Percentiles rank a stretch among this genome's conserved stretches.
These are phyloP conservation scores for Talaromyces rugulosus DNA, from an alignment of 2,329 filamentous ascomycete species.

Conservation along the genomic window DNA sequence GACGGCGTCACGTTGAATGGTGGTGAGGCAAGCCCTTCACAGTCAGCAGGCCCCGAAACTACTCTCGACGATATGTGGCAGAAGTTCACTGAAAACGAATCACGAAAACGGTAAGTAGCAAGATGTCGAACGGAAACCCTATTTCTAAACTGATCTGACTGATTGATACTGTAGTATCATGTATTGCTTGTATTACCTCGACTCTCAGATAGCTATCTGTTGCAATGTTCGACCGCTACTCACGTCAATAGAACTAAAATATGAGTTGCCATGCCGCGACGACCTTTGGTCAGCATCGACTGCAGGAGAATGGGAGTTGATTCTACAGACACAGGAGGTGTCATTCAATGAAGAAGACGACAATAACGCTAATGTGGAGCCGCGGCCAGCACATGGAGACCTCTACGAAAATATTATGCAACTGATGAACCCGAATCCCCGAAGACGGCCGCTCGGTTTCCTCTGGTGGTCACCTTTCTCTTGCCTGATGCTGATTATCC, in stretches of 20 bases:
- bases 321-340: neutral
- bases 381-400: slow-evolving; percentile 2
- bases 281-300: slow-evolving; percentile 1
- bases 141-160: neutral
- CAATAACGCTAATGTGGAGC: neutral
- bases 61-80: neutral
- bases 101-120: neutral
- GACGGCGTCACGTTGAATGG: slow-evolving; percentile 2
- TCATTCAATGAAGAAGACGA: slow-evolving; percentile 5
- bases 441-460: neutral
- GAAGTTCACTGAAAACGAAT: neutral
- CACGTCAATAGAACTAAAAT: neutral
- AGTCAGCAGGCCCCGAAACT: neutral
- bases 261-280: neutral
- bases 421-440: neutral
- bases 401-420: slow-evolving; percentile 3
- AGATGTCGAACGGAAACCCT: neutral
- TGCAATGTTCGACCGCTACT: neutral
- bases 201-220: neutral
- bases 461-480: neutral
- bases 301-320: neutral
- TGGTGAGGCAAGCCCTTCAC: neutral
- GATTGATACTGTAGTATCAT: neutral
- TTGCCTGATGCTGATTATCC: slow-evolving; percentile 2
- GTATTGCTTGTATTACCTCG: slow-evolving; percentile 3